These are phyloP conservation scores for Moricandia arvensis DNA, from an alignment of 345 rosid species.

Conservation along the genomic window DNA sequence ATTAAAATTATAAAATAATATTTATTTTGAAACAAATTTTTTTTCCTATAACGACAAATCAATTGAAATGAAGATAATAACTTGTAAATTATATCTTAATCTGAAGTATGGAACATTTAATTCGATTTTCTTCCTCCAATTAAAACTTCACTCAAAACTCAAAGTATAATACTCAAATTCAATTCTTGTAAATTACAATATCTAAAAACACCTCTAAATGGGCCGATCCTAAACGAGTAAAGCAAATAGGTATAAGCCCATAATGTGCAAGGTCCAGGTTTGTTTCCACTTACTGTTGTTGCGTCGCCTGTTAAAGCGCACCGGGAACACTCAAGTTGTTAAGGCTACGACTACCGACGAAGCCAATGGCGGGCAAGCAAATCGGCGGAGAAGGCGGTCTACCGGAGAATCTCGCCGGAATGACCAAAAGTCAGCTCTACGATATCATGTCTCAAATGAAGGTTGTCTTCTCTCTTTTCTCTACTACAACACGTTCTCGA, in stretches of 20 bases:
- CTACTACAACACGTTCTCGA: neutral
- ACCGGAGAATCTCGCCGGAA: conserved; percentile 71
- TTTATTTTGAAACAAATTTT: no score
- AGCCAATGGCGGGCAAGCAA: conserved; percentile 74
- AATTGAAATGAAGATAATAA: no score
- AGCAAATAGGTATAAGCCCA: neutral
- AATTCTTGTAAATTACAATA: no score
- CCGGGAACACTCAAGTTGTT: neutral
- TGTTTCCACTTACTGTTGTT: neutral
- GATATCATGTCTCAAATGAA: conserved; percentile 96
- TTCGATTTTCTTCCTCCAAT: no score
- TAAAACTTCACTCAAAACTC: no score
- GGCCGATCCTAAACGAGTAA: no score
- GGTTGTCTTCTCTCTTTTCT: conserved; percentile 34
- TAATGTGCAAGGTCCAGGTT: neutral
- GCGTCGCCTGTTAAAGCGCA: neutral
- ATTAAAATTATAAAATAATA: no score
- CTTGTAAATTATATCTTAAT: no score
- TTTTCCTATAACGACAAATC: no score
- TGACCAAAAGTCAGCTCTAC: conserved; percentile 93
- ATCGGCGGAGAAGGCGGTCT: conserved; percentile 64
- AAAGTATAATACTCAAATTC: no score
- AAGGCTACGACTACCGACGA: conserved; percentile 1
- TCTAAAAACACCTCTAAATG: no score
- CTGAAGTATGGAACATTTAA: no score